Evolutionary conservation across 2,329 filamentous ascomycete species (phyloP), one percentile per base, ranked within the genome.

Genomic region (Botryotinia convoluta): DNA sequence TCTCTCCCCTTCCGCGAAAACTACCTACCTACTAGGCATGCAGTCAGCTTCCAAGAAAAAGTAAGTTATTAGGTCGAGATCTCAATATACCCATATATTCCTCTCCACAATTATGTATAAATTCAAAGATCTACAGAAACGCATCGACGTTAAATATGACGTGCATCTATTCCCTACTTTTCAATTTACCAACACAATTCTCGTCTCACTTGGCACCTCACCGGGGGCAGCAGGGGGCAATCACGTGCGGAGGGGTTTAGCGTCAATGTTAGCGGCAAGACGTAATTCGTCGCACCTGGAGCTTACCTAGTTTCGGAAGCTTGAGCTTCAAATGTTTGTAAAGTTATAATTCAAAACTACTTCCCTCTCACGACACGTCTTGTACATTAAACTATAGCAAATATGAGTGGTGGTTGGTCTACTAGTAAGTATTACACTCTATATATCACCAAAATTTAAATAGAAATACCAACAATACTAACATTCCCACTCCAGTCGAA

Each of bases 321-420:
- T 62, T 54, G 16, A 67, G 44, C 35, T 72, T n/a, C 65, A 68
- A 68, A 57, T 51, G 37, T 51, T 39, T 37, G 29, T 35, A 48
- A 65, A 74, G 69, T 57, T 71, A 35, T 63, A 71, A 57, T 42
- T 57, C 48, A 57, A 26, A 68, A 29, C n/a, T 32, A 42, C n/a
- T 57, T 57, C 37, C 20, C 35, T 26, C n/a, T 42, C 48, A 42
- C 37, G 10, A 59, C 48, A 44, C 54, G 20, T n/a, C 68, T 67
- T 57, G 51, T 48, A 71, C 69, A 35, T 67, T 61, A 64, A 32
- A 42, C 29, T 32, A n/a, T 10, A 57, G 65, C 20, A 73, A 84
- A 79, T 60, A 91, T 91, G 89, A 93, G 92, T 84, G 92, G 91
- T 79, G 95, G 95, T 76, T 98, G 95, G 95, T 97, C 97, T 83